Percentiles rank a stretch among this genome's conserved stretches.
Evolutionary conservation across 768 basidiomycete species (phyloP).

Genomic region (Mrakia frigida): DNA sequence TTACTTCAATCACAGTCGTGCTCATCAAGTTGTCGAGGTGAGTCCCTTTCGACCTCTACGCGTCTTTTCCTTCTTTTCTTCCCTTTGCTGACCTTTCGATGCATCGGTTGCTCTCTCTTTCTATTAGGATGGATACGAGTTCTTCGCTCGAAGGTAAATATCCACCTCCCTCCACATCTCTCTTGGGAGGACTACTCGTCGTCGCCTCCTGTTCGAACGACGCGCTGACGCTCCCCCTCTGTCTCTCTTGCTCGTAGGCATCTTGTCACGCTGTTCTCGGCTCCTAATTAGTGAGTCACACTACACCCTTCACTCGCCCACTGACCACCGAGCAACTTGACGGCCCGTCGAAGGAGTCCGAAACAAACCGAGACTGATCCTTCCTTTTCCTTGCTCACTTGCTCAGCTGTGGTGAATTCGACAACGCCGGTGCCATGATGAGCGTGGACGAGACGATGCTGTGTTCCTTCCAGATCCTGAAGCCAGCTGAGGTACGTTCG

Average conservation of each 20-base stretch:
- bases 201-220: too few species aligned
- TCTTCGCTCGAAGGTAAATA: constrained; percentile 36
- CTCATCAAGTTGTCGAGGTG: constrained; percentile 66
- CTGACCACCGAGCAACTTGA: too few species aligned
- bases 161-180: too few species aligned
- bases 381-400: not conserved
- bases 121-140: constrained; percentile 35
- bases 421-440: constrained; percentile 99
- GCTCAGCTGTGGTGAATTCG: constrained; percentile 68
- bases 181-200: too few species aligned
- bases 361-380: not conserved
- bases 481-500: constrained; percentile 67
- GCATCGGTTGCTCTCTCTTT: not conserved
- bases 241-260: too few species aligned
- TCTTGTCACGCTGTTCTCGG: constrained; percentile 36
- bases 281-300: constrained; percentile 34
- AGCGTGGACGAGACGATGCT: constrained; percentile 94
- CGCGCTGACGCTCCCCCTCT: too few species aligned
- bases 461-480: constrained; percentile 99
- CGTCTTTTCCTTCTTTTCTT: not conserved
- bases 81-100: not conserved
- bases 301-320: not conserved
- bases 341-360: not conserved
- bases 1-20: not conserved
- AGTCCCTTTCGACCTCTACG: not conserved